Evolutionary conservation across 495 filamentous ascomycete species (phyloP), one percentile per base, ranked within the genome.

Genomic region (Talaromyces wortmannii): DNA sequence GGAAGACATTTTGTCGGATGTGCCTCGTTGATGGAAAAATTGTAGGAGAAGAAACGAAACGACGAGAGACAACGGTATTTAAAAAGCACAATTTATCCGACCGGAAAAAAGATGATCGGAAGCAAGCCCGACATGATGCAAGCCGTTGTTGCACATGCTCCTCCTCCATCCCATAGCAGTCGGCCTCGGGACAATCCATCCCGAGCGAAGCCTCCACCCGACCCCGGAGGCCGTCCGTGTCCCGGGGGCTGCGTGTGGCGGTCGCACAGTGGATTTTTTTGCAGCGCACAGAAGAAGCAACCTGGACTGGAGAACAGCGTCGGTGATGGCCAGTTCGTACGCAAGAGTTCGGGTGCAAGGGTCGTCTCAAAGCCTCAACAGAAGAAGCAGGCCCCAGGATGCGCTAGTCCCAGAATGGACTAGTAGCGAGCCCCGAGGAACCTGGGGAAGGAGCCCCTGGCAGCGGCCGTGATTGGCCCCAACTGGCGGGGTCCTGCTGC

Each of bases 1-100:
- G 18, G 67, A 68, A 58, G 64, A 63, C 74, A 76, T 78, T 55
- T 40, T 68, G 61, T 6, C 33, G 3, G 32, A 30, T 32, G 51
- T 47, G 36, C 12, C 2, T 16, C 6, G 12, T 53, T 30, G 31
- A 16, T 31, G 48, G 29, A 50, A 10, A 50, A 50, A 40, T 40
- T 31, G 12, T 7, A 40, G 18, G 18, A 18, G 30, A 31, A 23
- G 2, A 16, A 15, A 17, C n/a, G 16, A 17, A 46, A 46, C n/a
- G 44, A 46, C 36, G 36, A 40, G 36, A 40, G 36, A 40, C 13
- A 2, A 40, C 36, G 36, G 36, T 40, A 40, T 40, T 40, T 40
- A 40, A 40, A 40, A 40, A 40, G 36, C 2, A 40, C 36, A 40
- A 40, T 40, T 40, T 40, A 40, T 5, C 36, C 36, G 36, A 5